These are phyloP conservation scores for Solanum etuberosum DNA, from an alignment of 257 asterid genomes.

Conservation along the genomic window DNA sequence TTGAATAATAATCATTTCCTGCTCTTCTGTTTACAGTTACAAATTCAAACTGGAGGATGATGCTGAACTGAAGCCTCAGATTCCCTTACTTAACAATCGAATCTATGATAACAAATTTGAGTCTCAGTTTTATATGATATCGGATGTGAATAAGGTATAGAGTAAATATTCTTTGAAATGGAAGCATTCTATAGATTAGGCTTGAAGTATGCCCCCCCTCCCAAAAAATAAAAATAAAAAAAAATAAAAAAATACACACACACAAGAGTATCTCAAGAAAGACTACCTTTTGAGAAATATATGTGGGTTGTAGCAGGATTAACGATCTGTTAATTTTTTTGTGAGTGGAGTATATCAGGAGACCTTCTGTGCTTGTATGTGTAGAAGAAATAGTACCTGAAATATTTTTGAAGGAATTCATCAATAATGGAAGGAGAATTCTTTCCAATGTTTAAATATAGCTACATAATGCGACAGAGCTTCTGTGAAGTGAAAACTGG, in stretches of 20 bases:
- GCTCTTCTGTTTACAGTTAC: slow-evolving; percentile 50
- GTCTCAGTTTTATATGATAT: slow-evolving; percentile 95
- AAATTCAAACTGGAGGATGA: slow-evolving; percentile 82
- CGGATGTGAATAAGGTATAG: slow-evolving; percentile 86
- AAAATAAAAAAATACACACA: not conserved
- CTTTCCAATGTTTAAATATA: not conserved
- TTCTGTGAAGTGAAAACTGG: not conserved
- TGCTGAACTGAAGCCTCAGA: slow-evolving; percentile 76
- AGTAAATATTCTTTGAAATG: not conserved
- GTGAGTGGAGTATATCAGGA: not conserved
- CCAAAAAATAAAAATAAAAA: not conserved
- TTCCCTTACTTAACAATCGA: slow-evolving; percentile 91
- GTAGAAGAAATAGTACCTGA: not conserved
- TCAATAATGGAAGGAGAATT: not conserved
- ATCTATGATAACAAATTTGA: slow-evolving; percentile 92
- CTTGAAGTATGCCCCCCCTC: not conserved
- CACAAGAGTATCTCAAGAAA: not conserved
- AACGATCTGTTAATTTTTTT: not conserved
- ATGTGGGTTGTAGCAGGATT: not conserved
- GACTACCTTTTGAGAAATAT: not conserved
- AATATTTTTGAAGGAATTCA: not conserved
- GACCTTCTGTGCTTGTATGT: not conserved
- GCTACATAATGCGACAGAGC: not conserved
- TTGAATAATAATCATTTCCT: slow-evolving; percentile 5
- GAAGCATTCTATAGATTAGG: not conserved